A percentile compares a stretch with the other conserved stretches of the same genome.
phyloP scores from a whole-genome alignment of 2,329 filamentous ascomycete species.

The Epichloe amarillans region DNA sequence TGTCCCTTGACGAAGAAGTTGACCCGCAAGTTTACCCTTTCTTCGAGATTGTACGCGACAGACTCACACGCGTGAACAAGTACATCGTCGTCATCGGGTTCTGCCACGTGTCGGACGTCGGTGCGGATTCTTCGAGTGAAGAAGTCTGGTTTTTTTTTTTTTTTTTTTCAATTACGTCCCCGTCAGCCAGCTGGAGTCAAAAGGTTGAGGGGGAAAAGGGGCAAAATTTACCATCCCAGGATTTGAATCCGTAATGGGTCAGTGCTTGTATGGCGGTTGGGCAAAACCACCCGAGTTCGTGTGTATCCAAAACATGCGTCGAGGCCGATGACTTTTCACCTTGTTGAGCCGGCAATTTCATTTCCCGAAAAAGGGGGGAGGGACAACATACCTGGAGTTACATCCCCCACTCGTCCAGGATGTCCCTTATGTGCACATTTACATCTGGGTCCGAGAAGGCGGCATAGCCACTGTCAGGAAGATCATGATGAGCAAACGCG shows the following conservation, averaged over 20 bases:
- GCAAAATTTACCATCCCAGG: conserved; percentile 44
- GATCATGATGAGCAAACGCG: too few species aligned
- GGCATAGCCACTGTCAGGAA: conserved; percentile 29
- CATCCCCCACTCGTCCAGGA: conserved; percentile 43
- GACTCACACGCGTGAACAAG: conserved; percentile 55
- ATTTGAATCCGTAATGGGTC: conserved; percentile 47
- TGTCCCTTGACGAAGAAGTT: too few species aligned
- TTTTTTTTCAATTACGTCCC: too few species aligned
- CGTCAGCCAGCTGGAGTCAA: not conserved
- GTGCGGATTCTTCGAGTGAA: conserved; percentile 47
- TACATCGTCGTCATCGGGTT: conserved; percentile 35
- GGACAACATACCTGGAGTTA: conserved; percentile 27
- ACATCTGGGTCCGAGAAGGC: conserved; percentile 42
- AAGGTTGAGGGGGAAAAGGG: not conserved
- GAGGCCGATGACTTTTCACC: conserved; percentile 32
- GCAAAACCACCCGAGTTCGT: conserved; percentile 40
- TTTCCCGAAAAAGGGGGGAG: too few species aligned
- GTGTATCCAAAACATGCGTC: conserved; percentile 32
- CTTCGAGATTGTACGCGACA: conserved; percentile 37
- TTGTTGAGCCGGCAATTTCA: not conserved
- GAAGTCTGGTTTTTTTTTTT: conserved; percentile 29
- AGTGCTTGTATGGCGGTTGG: conserved; percentile 32
- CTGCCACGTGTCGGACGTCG: conserved; percentile 41
- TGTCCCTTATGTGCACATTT: conserved; percentile 37
- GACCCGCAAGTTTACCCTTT: conserved; percentile 33